Conservation (phyloP, 2,329 filamentous ascomycete species). For the Fusarium nisikadoi region DNA sequence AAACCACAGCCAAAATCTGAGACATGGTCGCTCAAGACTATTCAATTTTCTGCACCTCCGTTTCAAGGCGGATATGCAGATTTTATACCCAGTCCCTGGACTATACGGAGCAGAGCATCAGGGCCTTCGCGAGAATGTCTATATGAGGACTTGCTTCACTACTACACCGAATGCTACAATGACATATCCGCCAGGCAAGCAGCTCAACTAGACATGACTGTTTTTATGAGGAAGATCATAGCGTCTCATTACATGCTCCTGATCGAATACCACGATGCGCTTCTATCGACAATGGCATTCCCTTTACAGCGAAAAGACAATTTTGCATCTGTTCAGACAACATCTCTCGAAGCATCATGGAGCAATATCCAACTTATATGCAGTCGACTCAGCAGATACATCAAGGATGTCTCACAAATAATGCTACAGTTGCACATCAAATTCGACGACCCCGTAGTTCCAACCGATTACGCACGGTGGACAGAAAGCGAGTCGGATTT, state of each 20-base stretch:
- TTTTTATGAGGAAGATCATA: slow-evolving; percentile 3
- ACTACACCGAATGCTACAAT: slow-evolving; percentile 3
- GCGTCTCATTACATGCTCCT: slow-evolving; percentile 2
- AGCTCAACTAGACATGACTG: not conserved
- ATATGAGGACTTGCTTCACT: not conserved
- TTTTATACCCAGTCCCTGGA: not conserved
- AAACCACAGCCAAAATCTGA: not conserved
- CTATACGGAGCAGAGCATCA: not conserved
- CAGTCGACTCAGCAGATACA: slow-evolving; percentile 5
- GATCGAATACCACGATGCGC: slow-evolving; percentile 7
- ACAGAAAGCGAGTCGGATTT: not conserved
- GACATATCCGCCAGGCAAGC: not conserved
- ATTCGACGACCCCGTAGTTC: slow-evolving; percentile 3
- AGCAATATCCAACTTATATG: slow-evolving; percentile 7
- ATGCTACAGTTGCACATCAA: slow-evolving; percentile 1
- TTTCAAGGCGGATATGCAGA: slow-evolving; percentile 9
- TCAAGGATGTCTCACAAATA: slow-evolving; percentile 4
- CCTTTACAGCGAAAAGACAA: slow-evolving; percentile 6
- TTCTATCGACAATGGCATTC: slow-evolving; percentile 2
- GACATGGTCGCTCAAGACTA: not conserved
- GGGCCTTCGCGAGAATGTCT: not conserved
- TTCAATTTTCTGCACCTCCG: not conserved
- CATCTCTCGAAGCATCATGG: slow-evolving; percentile 1
- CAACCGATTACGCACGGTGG: not conserved
- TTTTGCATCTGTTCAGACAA: slow-evolving; percentile 2